Percentiles rank a stretch among this genome's conserved stretches.
These are phyloP conservation scores for Amanita exitialis DNA, from an alignment of 768 basidiomycete genomes.

Conservation along the genomic window DNA sequence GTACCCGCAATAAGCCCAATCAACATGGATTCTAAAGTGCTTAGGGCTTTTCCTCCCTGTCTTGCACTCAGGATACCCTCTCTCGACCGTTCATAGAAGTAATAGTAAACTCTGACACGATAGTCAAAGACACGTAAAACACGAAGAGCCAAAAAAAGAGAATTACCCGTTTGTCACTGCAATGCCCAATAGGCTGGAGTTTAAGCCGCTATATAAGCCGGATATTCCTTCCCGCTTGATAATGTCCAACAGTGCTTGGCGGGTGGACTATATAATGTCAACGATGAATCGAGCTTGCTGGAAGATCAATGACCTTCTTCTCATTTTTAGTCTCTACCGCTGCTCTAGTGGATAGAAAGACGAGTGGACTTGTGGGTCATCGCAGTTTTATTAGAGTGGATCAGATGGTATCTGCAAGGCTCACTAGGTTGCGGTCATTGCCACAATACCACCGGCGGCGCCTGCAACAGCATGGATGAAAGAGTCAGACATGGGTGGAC, in stretches of 20 bases:
- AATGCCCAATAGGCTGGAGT: constrained; percentile 80
- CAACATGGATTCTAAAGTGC: constrained; percentile 82
- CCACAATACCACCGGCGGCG: constrained; percentile 79
- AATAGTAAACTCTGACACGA: constrained; percentile 73
- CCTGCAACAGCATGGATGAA: constrained; percentile 83
- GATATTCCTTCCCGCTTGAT: constrained; percentile 76
- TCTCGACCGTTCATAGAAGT: constrained; percentile 74
- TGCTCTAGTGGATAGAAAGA: constrained; percentile 87
- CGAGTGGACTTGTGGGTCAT: constrained; percentile 56
- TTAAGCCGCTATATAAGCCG: constrained; percentile 83
- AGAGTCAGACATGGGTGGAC: constrained; percentile 55
- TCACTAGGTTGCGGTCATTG: constrained; percentile 88
- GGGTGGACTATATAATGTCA: constrained; percentile 37
- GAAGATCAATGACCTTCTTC: constrained; percentile 41
- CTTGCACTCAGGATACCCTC: constrained; percentile 46
- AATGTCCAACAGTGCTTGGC: constrained; percentile 61
- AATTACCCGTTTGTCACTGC: constrained; percentile 85
- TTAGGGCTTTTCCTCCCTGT: constrained; percentile 57
- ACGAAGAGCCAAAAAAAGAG: too few relatives aligned
- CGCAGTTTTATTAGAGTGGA: constrained; percentile 6
- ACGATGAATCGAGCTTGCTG: constrained; percentile 1
- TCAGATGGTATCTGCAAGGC: constrained; percentile 16
- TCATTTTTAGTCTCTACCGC: constrained; percentile 82
- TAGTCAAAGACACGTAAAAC: constrained; percentile 1
- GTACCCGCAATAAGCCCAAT: constrained; percentile 81